A percentile compares a stretch with the other conserved stretches of the same genome.
Conservation (phyloP, 805 yeast species). For the Wickerhamiella occidentalis region DNA sequence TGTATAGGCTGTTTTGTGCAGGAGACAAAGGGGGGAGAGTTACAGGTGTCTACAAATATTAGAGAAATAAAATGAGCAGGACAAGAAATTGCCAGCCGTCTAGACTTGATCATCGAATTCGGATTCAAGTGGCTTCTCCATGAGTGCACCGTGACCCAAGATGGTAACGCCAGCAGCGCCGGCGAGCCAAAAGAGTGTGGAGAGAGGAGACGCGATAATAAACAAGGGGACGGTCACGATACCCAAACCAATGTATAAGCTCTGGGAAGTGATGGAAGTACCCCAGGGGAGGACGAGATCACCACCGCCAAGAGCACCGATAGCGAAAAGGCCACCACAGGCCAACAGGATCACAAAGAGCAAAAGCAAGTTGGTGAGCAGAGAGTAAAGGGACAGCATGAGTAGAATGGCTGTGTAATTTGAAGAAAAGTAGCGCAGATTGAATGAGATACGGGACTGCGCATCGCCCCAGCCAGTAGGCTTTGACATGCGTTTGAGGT, state of each 20-base stretch:
- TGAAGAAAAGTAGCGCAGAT: conserved; percentile 74
- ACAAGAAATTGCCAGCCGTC: neutral
- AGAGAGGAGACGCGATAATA: conserved; percentile 76
- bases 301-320: conserved; percentile 65
- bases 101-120: conserved; percentile 62
- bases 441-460: conserved; percentile 79
- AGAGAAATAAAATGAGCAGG: neutral
- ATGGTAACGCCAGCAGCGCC: conserved; percentile 74
- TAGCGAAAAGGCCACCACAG: conserved; percentile 63
- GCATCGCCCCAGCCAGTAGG: conserved; percentile 83
- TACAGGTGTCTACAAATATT: neutral
- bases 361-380: conserved; percentile 72
- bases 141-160: conserved; percentile 72
- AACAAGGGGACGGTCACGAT: conserved; percentile 71
- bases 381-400: conserved; percentile 66
- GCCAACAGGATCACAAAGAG: conserved; percentile 72
- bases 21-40: no score
- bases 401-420: conserved; percentile 70
- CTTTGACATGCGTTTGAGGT: conserved; percentile 74
- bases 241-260: conserved; percentile 66
- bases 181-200: conserved; percentile 82
- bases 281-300: conserved; percentile 64
- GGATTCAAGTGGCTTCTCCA: conserved; percentile 93
- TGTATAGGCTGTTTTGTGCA: no score
- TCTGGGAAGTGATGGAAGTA: conserved; percentile 57